A percentile compares a stretch with the other conserved stretches of the same genome.
These are phyloP conservation scores for Trypanosoma caninum DNA, from an alignment of 208 protist genomes.

Conservation along the genomic window DNA sequence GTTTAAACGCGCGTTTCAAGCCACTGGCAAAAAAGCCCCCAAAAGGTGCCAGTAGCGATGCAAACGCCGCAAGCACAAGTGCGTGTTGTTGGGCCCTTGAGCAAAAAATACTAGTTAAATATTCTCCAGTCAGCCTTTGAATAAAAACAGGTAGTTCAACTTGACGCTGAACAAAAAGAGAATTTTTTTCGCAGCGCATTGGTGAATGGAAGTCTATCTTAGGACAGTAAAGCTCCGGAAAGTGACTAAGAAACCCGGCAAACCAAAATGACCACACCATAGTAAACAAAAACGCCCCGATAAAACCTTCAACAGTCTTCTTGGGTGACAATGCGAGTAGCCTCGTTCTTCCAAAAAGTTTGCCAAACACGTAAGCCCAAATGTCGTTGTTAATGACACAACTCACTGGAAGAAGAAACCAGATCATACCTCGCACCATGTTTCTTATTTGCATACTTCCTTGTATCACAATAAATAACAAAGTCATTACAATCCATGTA, in stretches of 20 bases:
- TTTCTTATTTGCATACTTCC: slow-evolving; percentile 65
- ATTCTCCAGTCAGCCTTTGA: slow-evolving; percentile 42
- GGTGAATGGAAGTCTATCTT: slow-evolving; percentile 56
- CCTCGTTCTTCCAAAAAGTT: slow-evolving; percentile 84
- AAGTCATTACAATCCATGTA: slow-evolving; percentile 85
- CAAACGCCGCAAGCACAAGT: slow-evolving; percentile 94
- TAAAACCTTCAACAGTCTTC: slow-evolving; percentile 91
- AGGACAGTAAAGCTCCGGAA: slow-evolving; percentile 87
- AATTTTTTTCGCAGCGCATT: slow-evolving; percentile 60
- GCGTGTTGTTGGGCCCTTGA: slow-evolving; percentile 91
- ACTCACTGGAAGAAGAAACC: slow-evolving; percentile 88
- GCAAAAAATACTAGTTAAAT: slow-evolving; percentile 43
- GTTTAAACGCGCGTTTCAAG: slow-evolving; percentile 96
- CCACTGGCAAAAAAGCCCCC: slow-evolving; percentile 98
- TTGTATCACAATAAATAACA: slow-evolving; percentile 72
- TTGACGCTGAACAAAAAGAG: slow-evolving; percentile 69
- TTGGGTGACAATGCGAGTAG: slow-evolving; percentile 88
- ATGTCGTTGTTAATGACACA: slow-evolving; percentile 92
- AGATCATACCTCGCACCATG: slow-evolving; percentile 90
- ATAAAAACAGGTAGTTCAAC: slow-evolving; percentile 54
- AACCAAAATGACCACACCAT: slow-evolving; percentile 91
- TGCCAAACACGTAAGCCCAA: slow-evolving; percentile 89
- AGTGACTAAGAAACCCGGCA: slow-evolving; percentile 82
- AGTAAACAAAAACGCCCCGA: slow-evolving; percentile 88
- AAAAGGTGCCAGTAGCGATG: slow-evolving; percentile 96